Evolutionary conservation across 768 basidiomycete genomes (phyloP).

Genomic region (Xerocomellus intermedius): DNA sequence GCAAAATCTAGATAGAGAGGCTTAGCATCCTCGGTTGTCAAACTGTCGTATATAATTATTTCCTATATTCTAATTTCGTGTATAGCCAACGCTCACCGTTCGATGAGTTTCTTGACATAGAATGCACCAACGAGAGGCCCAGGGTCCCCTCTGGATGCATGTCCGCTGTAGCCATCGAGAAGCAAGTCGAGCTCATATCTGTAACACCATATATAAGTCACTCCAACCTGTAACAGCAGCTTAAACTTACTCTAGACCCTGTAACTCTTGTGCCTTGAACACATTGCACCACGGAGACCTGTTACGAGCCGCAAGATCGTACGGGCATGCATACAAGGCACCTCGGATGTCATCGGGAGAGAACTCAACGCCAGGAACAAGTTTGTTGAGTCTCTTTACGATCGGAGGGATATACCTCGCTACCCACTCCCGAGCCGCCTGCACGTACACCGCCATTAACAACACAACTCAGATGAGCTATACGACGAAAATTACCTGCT

Average conservation of each 20-base stretch:
- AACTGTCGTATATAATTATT: constrained; percentile 15
- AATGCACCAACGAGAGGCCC: constrained; percentile 38
- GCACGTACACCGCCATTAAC: neutral
- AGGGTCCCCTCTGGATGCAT: constrained; percentile 26
- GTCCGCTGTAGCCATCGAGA: constrained; percentile 35
- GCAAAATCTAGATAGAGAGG: constrained; percentile 42
- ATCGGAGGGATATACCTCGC: constrained; percentile 38
- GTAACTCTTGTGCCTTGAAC: constrained; percentile 35
- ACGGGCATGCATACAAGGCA: constrained; percentile 42
- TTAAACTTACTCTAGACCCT: constrained; percentile 35
- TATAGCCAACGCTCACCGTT: constrained; percentile 26
- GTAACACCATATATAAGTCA: neutral
- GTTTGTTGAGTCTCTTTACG: constrained; percentile 33
- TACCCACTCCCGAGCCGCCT: constrained; percentile 31
- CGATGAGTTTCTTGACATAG: constrained; percentile 39
- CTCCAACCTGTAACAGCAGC: neutral
- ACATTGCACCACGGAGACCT: constrained; percentile 42
- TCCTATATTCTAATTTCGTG: neutral
- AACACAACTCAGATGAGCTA: neutral
- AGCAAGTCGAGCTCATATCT: constrained; percentile 40
- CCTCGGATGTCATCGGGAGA: constrained; percentile 34
- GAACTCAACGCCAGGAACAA: constrained; percentile 35
- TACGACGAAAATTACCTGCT: neutral
- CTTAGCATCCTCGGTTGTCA: constrained; percentile 30
- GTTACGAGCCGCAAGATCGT: constrained; percentile 37